Base-by-base conservation (phyloP, 176 grass and related monocot genomes). In the Carex littledalei region DNA sequence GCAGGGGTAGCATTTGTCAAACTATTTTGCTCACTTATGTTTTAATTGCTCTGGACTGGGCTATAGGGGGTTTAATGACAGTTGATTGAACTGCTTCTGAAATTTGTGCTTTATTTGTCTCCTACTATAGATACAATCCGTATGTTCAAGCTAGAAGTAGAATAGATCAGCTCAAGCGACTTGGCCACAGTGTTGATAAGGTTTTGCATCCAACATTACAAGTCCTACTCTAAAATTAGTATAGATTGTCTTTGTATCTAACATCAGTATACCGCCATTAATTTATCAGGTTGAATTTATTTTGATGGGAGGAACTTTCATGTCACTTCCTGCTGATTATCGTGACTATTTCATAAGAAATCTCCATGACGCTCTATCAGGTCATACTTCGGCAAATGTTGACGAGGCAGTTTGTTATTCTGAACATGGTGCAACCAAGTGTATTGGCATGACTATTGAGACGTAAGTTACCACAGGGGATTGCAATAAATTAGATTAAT, bases 381-480 rank as follows among this genome's bases (percentile, higher is more conserved):
- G 91, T 24, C 91, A 99, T 68, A 99, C 96, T 87, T 94, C 93
- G 34, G 87, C 96, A 39, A 99, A 99, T 89, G 90, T 99, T 91
- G 96, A 99, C 61, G 96, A 99, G 84, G 96, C 93, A n/a, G 90
- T 99, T 87, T 91, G 84, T 80, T 99, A 99, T 88, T 99, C 96
- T 1, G 96, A 99, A 88, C 96, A 99, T 84, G 91, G 93, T 84
- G 21, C 90, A 74, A 89, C 90, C 56, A 99, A 94, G 90, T 99
- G 96, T 88, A 99, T 99, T 78, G 96, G 96, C 72, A 99, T 99
- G 96, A 99, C 93, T 13, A 99, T 95, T 85, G 96, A 99, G 87
- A 94, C 93, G 93, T 95, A 90, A 85, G 91, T 89, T 67, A 66
- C 3, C 4, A 54, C 29, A 78, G 22, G 55, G 6, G 13, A 32